A percentile compares a stretch with the other conserved stretches of the same genome.
Conservation (phyloP, 2,329 filamentous ascomycete genomes). For the Pseudopyricularia cyperi region DNA sequence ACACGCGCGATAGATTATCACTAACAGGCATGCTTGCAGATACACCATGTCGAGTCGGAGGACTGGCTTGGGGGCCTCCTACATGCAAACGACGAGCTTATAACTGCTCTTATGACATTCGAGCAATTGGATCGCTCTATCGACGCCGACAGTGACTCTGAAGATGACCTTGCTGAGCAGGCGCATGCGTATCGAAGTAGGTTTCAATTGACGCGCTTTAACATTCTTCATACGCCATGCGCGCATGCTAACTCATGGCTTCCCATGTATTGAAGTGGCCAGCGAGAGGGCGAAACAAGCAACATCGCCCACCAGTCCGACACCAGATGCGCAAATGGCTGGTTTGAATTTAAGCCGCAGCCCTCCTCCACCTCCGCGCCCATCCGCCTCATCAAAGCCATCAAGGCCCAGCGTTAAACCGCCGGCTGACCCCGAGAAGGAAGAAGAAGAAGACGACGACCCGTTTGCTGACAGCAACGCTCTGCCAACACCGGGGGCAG, state of each 20-base stretch:
- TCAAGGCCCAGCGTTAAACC: constrained; percentile 15
- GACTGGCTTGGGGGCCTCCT: constrained; percentile 85
- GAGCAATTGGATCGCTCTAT: constrained; percentile 85
- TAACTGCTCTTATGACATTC: constrained; percentile 83
- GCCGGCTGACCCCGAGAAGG: constrained; percentile 8
- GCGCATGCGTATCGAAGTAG: constrained; percentile 51
- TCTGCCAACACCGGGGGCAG: constrained; percentile 28
- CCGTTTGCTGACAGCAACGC: constrained; percentile 79
- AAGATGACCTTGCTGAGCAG: constrained; percentile 55
- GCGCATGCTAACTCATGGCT: neutral
- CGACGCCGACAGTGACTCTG: constrained; percentile 59
- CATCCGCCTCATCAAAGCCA: constrained; percentile 33
- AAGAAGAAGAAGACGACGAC: constrained; percentile 55
- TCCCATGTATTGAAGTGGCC: constrained; percentile 26
- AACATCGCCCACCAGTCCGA: constrained; percentile 21
- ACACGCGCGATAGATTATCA: neutral
- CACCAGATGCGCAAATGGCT: constrained; percentile 23
- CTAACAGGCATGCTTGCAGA: constrained; percentile 27
- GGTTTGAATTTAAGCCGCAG: constrained; percentile 26
- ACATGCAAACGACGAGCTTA: constrained; percentile 91
- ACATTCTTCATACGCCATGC: neutral
- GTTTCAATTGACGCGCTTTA: constrained; percentile 11
- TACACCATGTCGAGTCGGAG: constrained; percentile 81
- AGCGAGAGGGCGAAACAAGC: constrained; percentile 37
- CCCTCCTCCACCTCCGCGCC: constrained; percentile 30